Base-by-base conservation (phyloP, 139 green algal genomes). In the Zygnema cylindricum region DNA sequence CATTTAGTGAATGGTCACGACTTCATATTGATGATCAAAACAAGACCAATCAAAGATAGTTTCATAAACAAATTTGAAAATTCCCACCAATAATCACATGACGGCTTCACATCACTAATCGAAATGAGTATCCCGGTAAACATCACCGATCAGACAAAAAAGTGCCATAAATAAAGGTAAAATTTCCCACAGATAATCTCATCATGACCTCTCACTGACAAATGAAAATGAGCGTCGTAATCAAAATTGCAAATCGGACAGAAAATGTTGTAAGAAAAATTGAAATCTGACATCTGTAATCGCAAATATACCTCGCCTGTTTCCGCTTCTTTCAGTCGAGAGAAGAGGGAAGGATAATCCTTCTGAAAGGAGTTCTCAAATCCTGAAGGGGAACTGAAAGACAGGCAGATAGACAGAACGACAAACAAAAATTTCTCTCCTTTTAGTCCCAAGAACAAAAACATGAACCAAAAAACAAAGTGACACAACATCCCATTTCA, bases 271-370 rank as follows among this genome's bases (percentile, higher is more conserved):
- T 30, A 73, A 30, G 57, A 73, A 73, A 30, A 73, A 73, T 25
- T 73, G 30, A 30, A 35, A 25, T 35, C 57, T 25, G 30, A 30
- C 57, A 25, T 25, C 30, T 25, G 30, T 35, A 30, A 73, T 35
- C 30, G 25, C 22, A 22, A 36, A 55, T 22, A 49, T 11, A 89
- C 84, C 84, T 89, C 43, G 32, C 84, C 42, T 38, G 1, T n/a
- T 7, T 33, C 42, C 30, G 84, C 84, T n/a, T 33, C 32, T 76
- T 87, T 3, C 39, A 89, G 36, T 1, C 84, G 71, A 38, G 1
- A 3, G 73, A 88, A 89, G 2, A 89, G 76, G 1, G 23, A 21
- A n/a, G 84, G 84, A 88, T 88, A n/a, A 1, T 36, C 73, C 2
- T 2, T 2, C 81, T n/a, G 2, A 40, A 89, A 89, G n/a, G 11